Base-by-base conservation (phyloP, 2,329 filamentous ascomycete genomes). In the Aureobasidium subglaciale region DNA sequence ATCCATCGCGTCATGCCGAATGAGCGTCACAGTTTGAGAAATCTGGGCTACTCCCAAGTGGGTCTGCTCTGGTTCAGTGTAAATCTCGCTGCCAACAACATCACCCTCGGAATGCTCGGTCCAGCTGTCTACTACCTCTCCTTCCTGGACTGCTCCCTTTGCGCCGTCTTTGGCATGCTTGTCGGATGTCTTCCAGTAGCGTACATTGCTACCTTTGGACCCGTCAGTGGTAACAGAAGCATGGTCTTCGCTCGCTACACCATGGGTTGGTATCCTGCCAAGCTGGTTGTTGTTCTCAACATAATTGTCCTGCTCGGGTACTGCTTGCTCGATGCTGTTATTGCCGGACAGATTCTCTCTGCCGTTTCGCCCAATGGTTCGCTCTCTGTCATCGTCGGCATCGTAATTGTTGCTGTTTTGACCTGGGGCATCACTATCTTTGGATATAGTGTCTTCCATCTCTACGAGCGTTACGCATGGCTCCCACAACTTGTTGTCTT, bases 381-480 rank as follows among this genome's bases (percentile, higher is more conserved):
- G 58, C 75, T 87, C 69, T 81, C 80, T 2, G 77, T 86, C 18
- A 77, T 81, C 30, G 84, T 87, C 1, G 84, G 85, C 61, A 86
- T 88, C 60, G 74, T 87, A 37, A 79, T 87, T 42, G 78, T 83
- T 11, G 80, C 81, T 1, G 62, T 85, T 22, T 78, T 86, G 32
- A 80, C 79, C 27, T 85, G 82, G 80, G 70, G 75, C 2, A 77
- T 88, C 38, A 83, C 83, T 1, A 83, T 81, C 0, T 86, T 87
- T 64, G 85, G 85, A 0, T 86, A 87, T 64, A 77, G 76, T 54
- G 71, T 83, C 41, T 86, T 88, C 66, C 84, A 88, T 63, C 75
- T 78, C 54, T 88, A 87, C 65, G 84, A 87, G 70, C 77, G 84
- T 65, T 85, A 80, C 63, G 82, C 83, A 1, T 86, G 83, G 76